phyloP scores from a whole-genome alignment of 345 rosid species.

The Sisymbrium altissimum region DNA sequence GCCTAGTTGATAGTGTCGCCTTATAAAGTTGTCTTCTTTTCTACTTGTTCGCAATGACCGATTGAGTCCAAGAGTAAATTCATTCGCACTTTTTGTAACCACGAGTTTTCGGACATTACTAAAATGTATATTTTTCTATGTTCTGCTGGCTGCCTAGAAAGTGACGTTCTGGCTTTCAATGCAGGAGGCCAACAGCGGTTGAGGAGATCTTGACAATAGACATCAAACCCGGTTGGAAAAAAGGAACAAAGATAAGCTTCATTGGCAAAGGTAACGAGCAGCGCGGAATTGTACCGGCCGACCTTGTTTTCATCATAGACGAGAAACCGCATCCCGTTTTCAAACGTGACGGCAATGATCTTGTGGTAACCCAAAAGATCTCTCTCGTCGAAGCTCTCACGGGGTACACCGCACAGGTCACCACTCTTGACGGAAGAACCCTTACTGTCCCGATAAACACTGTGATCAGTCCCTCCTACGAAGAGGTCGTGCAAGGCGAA shows the following conservation, averaged over 20 bases:
- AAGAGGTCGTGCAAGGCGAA: constrained; percentile 80
- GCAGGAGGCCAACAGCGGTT: constrained; percentile 61
- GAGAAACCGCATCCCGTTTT: constrained; percentile 80
- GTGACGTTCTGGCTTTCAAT: neutral
- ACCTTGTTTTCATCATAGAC: constrained; percentile 70
- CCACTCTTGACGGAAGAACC: constrained; percentile 69
- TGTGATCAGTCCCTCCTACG: constrained; percentile 66
- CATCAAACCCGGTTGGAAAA: constrained; percentile 89
- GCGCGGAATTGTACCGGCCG: constrained; percentile 60
- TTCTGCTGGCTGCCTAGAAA: too few relatives aligned
- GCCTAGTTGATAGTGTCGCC: too few relatives aligned
- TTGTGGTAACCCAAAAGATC: constrained; percentile 53
- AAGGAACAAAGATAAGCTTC: constrained; percentile 84
- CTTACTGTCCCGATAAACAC: constrained; percentile 48
- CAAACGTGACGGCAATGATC: constrained; percentile 91
- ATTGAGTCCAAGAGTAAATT: too few relatives aligned
- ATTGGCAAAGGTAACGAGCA: constrained; percentile 76
- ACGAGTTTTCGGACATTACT: too few relatives aligned
- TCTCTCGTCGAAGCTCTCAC: constrained; percentile 83
- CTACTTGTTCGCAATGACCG: too few relatives aligned
- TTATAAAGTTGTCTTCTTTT: too few relatives aligned
- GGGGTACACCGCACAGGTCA: constrained; percentile 56
- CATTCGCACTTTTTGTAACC: too few relatives aligned
- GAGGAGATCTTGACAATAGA: constrained; percentile 77
- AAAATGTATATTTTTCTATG: too few relatives aligned